These are phyloP conservation scores for Monosporascus sp. DNA, from an alignment of 2,329 filamentous ascomycete species.

Conservation along the genomic window DNA sequence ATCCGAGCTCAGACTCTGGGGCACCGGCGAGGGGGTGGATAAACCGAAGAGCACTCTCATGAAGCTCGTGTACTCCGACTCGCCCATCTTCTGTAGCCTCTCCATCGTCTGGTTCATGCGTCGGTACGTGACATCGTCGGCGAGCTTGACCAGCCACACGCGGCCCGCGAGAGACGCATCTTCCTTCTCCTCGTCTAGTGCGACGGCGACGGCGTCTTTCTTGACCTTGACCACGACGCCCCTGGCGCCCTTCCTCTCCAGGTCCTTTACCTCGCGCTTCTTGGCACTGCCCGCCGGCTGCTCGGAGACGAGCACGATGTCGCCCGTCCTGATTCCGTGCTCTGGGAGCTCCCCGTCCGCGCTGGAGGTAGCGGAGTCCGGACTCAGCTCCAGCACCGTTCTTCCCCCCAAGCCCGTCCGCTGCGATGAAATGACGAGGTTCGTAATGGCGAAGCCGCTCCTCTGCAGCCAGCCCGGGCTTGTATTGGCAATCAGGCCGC, in stretches of 20 bases:
- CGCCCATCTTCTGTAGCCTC: slow-evolving; percentile 51
- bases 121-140: slow-evolving; percentile 63
- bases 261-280: slow-evolving; percentile 66
- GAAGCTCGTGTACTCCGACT: slow-evolving; percentile 55
- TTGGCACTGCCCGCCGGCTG: slow-evolving; percentile 68
- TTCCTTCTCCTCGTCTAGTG: slow-evolving; percentile 62
- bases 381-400: slow-evolving; percentile 74
- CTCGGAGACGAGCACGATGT: slow-evolving; percentile 72
- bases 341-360: slow-evolving; percentile 55
- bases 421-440: slow-evolving; percentile 68
- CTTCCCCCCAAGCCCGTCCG: slow-evolving; percentile 91
- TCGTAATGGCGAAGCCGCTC: slow-evolving; percentile 73
- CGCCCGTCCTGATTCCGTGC: slow-evolving; percentile 71
- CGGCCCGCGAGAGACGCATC: slow-evolving; percentile 39
- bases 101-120: slow-evolving; percentile 62
- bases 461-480: slow-evolving; percentile 66
- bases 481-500: slow-evolving; percentile 60
- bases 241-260: slow-evolving; percentile 62
- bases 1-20: slow-evolving; percentile 35
- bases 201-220: slow-evolving; percentile 56
- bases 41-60: slow-evolving; percentile 60
- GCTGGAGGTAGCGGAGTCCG: slow-evolving; percentile 61
- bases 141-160: slow-evolving; percentile 63
- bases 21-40: slow-evolving; percentile 45
- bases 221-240: slow-evolving; percentile 67